Conservation (phyloP, 2,329 filamentous ascomycete species). For the Pseudogymnoascus sp. region DNA sequence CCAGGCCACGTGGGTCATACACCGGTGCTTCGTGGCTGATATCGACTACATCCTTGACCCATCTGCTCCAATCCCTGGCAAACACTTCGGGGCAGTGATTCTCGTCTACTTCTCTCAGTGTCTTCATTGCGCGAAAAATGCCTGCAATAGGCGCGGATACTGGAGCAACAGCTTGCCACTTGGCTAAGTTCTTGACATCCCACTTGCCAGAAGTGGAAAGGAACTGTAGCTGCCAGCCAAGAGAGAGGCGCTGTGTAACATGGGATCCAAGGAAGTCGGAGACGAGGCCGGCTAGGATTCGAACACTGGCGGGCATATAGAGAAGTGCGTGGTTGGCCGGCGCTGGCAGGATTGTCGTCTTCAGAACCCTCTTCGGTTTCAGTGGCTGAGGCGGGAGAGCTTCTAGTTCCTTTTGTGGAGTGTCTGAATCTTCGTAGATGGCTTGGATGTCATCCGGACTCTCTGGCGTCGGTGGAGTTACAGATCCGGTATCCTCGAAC, state of each 20-base stretch:
- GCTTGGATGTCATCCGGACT: background rate
- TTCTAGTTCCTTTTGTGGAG: conserved; percentile 36
- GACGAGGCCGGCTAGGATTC: conserved; percentile 71
- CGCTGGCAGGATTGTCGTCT: conserved; percentile 62
- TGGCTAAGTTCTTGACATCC: conserved; percentile 93
- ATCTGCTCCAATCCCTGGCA: conserved; percentile 55
- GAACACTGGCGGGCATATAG: conserved; percentile 69
- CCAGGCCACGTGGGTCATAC: conserved; percentile 69
- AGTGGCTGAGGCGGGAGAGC: conserved; percentile 42
- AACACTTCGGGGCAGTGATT: conserved; percentile 71
- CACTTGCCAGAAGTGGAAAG: conserved; percentile 88
- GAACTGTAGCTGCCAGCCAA: conserved; percentile 87
- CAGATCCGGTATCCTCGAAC: background rate
- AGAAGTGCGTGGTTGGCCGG: conserved; percentile 79
- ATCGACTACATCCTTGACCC: conserved; percentile 74
- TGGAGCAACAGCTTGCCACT: conserved; percentile 75
- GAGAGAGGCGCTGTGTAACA: conserved; percentile 68
- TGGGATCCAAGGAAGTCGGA: conserved; percentile 71
- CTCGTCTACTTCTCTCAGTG: conserved; percentile 80
- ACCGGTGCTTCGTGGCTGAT: conserved; percentile 87
- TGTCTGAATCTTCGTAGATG: conserved; percentile 37
- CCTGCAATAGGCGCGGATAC: conserved; percentile 72
- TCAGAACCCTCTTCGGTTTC: conserved; percentile 50
- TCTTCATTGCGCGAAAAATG: conserved; percentile 86
- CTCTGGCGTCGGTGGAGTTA: background rate